Percentiles rank a stretch among this genome's conserved stretches.
These are phyloP conservation scores for Acer saccharum DNA, from an alignment of 345 rosid genomes.

Conservation along the genomic window DNA sequence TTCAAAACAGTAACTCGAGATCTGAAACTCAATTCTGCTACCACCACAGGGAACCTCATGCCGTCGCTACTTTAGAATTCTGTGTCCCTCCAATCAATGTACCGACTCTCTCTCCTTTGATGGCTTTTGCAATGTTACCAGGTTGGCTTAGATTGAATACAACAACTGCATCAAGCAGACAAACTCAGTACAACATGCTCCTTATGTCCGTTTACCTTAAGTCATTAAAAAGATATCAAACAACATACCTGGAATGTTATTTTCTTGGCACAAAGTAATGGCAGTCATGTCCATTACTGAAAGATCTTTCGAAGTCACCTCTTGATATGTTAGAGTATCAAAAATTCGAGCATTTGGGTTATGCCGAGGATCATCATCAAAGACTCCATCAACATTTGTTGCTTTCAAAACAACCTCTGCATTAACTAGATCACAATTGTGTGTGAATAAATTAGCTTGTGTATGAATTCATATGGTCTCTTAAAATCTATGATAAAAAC, in stretches of 20 bases:
- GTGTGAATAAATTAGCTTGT: no score
- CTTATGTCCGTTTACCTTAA: neutral
- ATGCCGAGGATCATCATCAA: constrained; percentile 75
- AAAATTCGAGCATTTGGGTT: constrained; percentile 87
- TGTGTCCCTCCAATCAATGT: constrained; percentile 72
- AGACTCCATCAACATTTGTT: constrained; percentile 93
- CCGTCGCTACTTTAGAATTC: constrained; percentile 40
- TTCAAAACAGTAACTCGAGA: neutral
- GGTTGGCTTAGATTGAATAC: constrained; percentile 82
- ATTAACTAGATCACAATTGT: constrained; percentile 55
- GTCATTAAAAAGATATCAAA: neutral
- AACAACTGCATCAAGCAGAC: constrained; percentile 56
- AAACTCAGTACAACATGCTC: constrained; percentile 3
- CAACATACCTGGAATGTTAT: constrained; percentile 78
- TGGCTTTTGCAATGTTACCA: constrained; percentile 88
- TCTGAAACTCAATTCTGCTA: neutral
- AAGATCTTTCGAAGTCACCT: constrained; percentile 87
- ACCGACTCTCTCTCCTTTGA: constrained; percentile 86
- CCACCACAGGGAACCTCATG: constrained; percentile 8
- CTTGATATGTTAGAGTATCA: constrained; percentile 74
- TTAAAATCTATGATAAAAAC: neutral
- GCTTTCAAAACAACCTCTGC: constrained; percentile 94
- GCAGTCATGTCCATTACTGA: constrained; percentile 99
- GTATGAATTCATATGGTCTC: no score
- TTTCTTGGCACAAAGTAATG: constrained; percentile 92